A percentile compares a stretch with the other conserved stretches of the same genome.
phyloP scores from a whole-genome alignment of 2,329 filamentous ascomycete species.

The Dryadomyces sulphureus region DNA sequence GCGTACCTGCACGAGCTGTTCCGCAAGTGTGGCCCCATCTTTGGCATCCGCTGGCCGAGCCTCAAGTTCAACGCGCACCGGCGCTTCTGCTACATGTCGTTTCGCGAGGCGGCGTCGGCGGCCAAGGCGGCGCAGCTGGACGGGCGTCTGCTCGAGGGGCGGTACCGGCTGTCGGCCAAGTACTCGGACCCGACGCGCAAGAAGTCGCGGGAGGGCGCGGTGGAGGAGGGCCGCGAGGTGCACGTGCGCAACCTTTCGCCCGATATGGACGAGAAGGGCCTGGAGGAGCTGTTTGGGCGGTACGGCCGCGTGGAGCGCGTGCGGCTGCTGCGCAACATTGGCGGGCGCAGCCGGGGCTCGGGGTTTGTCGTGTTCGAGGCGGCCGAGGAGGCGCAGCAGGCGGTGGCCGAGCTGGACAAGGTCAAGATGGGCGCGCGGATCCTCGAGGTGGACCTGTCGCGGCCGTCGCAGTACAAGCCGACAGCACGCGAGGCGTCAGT shows the following conservation, averaged over 20 bases:
- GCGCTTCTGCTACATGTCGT: conserved; percentile 94
- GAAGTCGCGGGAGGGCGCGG: conserved; percentile 64
- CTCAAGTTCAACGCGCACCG: conserved; percentile 79
- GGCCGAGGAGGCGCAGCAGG: conserved; percentile 51
- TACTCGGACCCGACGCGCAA: conserved; percentile 72
- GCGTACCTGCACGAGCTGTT: conserved; percentile 54
- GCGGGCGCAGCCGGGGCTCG: conserved; percentile 58
- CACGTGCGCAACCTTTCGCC: conserved; percentile 58
- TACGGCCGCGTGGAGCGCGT: conserved; percentile 63
- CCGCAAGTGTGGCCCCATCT: conserved; percentile 61
- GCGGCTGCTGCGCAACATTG: conserved; percentile 53
- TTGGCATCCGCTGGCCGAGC: conserved; percentile 79
- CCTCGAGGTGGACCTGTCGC: conserved; percentile 49
- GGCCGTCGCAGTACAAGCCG: conserved; percentile 40
- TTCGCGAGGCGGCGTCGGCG: conserved; percentile 53
- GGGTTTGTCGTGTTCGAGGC: conserved; percentile 66
- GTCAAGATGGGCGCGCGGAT: conserved; percentile 54
- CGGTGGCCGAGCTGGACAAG: conserved; percentile 54
- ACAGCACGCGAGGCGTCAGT: conserved; percentile 26
- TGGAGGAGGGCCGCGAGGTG: conserved; percentile 77
- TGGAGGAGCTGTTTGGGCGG: conserved; percentile 56
- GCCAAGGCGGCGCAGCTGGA: conserved; percentile 59
- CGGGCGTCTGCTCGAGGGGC: conserved; percentile 51
- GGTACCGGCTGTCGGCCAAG: conserved; percentile 57
- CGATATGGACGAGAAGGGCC: conserved; percentile 47